Evolutionary conservation across 441 rosid species (phyloP), one percentile per base, ranked within the genome.

Genomic region (Erodium moschatum): DNA sequence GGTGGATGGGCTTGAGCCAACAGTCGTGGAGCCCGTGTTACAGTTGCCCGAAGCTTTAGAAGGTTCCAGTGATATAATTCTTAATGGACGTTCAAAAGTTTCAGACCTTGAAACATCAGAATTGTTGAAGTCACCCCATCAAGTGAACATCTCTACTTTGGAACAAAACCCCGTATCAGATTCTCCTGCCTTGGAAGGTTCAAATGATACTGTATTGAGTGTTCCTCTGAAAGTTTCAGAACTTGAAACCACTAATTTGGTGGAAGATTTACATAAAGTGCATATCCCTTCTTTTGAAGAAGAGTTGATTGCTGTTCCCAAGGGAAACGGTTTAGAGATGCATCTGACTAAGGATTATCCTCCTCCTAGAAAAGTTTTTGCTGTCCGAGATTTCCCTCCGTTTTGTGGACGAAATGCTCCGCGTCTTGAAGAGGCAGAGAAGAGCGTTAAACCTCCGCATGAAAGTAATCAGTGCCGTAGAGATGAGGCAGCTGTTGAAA

Each of bases 401-500:
- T 52, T 52, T 52, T 52, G 60, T 52, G 60, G 60, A 6, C 19
- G 60, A 16, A 52, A 52, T 6, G 21, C 60, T 52, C 60, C 19
- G 7, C 8, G 60, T 52, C 18, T 6, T 18, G 20, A 5, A 13
- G 60, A 16, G n/a, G 9, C n/a, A 5, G 60, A 52, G 19, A 54
- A 54, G 24, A 16, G 61, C 61, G 1, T 54, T 18, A 54, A 54
- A 54, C 61, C 61, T 54, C 61, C 8, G 4, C 2, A 11, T 16
- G 61, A 18, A 54, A 54, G 21, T 54, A 18, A 54, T 54, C 61
- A 54, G 4, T 16, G 65, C 58, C 18, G 60, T 3, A 69, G 35
- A 46, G 52, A 63, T 1, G 70, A 64, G 72, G 54, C 35, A 35
- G 64, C 33, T 31, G 48, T 9, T 40, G 67, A 44, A 65, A 66